phyloP scores from a whole-genome alignment of 495 filamentous ascomycete genomes.

The Neurospora sp. region DNA sequence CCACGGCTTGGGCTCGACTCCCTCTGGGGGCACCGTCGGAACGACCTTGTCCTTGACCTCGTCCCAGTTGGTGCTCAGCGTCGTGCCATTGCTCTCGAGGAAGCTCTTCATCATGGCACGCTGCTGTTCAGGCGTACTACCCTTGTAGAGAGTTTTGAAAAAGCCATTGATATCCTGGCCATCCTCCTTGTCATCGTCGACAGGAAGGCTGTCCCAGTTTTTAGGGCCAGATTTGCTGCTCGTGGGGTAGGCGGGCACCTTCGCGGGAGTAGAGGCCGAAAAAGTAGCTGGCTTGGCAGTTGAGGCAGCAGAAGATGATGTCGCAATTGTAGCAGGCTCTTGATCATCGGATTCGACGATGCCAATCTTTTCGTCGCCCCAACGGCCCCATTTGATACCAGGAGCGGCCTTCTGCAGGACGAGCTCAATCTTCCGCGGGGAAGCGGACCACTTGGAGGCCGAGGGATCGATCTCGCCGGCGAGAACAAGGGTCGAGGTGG shows the following conservation, averaged over 20 bases:
- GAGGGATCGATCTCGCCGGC: constrained; percentile 53
- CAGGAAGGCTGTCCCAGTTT: constrained; percentile 77
- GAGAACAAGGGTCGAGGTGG: constrained; percentile 55
- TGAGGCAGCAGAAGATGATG: not conserved
- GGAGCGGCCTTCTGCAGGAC: constrained; percentile 55
- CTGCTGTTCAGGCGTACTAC: constrained; percentile 66
- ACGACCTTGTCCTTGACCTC: constrained; percentile 70
- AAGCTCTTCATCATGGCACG: constrained; percentile 98
- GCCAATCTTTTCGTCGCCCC: constrained; percentile 21
- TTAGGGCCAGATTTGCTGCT: constrained; percentile 78
- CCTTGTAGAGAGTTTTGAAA: constrained; percentile 85
- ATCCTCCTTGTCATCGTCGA: constrained; percentile 47
- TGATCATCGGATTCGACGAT: not conserved
- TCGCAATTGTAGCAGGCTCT: not conserved
- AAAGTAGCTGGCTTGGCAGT: not conserved
- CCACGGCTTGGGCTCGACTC: constrained; percentile 66
- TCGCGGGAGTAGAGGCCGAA: not conserved
- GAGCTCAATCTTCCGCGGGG: constrained; percentile 79
- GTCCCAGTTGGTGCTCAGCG: constrained; percentile 85
- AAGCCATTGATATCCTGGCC: constrained; percentile 70
- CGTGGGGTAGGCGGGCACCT: constrained; percentile 67
- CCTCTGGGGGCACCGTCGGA: constrained; percentile 65
- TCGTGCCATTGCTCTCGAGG: constrained; percentile 83
- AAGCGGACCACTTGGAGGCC: constrained; percentile 51
- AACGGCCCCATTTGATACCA: constrained; percentile 65